Base-by-base conservation (phyloP, 1,284 basidiomycete species). In the Thelephora terrestris region DNA sequence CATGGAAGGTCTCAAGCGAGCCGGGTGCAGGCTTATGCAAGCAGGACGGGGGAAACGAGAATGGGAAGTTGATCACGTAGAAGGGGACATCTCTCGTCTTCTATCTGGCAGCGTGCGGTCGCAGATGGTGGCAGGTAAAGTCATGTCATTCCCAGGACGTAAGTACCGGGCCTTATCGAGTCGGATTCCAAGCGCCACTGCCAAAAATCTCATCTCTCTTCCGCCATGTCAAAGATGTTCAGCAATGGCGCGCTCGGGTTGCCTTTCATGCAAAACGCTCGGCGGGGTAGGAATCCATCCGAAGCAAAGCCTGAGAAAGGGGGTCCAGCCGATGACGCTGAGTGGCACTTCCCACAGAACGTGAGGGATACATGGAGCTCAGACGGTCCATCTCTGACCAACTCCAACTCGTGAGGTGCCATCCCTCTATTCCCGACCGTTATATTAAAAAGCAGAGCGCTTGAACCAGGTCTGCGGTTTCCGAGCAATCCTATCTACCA, bases 201-300 rank as follows among this genome's bases (percentile, higher is more conserved):
- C n/a, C n/a, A n/a, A n/a, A 45, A 21, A 18, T 29, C 29, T 14
- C 29, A 9, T 32, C 29, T 3, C 14, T 12, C 16, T 7, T 12
- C 21, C 17, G 12, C 9, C 7, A 79, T 78, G 76, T 66, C 71
- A 16, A 82, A 80, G 63, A 69, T 71, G 1, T 69, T 86, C 44
- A 86, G 84, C 62, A 75, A 71, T 39, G 74, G 79, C 21, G 85
- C 83, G 0, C 69, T 87, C 14, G 75, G 75, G 56, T 70, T 87
- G 36, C 74, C 76, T 5, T 87, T 87, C 60, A 87, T 87, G 85
- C 82, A 85, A 64, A 85, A 83, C 68, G 79, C 81, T 0, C 72
- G 74, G 3, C 71, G 75, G 5, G 68, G 73, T 14, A 76, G 81
- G 52, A 68, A 78, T 29, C 60, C 75, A 23, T 67, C 73, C 7